phyloP scores from a whole-genome alignment of 768 basidiomycete genomes.

The Podaxis sp. region DNA sequence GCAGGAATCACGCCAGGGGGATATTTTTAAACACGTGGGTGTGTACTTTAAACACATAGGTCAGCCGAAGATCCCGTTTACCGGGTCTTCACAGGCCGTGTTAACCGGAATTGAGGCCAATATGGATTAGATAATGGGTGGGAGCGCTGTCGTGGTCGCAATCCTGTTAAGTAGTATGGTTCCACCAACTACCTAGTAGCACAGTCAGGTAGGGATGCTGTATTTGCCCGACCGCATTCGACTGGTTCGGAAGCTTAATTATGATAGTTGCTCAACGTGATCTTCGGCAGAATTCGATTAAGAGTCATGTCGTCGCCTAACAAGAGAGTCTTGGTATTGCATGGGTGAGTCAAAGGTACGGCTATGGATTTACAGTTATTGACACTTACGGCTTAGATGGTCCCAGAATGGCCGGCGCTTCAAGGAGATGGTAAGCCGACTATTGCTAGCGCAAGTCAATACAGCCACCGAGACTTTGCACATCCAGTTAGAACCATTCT shows the following conservation, averaged over 20 bases:
- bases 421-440: conserved; percentile 2
- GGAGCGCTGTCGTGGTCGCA: neutral
- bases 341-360: conserved; percentile 6
- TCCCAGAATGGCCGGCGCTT: conserved; percentile 8
- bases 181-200: neutral
- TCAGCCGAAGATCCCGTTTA: neutral
- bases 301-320: neutral
- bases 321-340: conserved; percentile 12
- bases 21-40: neutral
- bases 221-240: neutral
- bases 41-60: neutral
- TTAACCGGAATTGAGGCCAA: neutral
- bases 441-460: neutral
- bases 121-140: neutral
- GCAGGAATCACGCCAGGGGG: too few relatives aligned
- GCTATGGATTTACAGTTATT: neutral
- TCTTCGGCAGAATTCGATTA: too few relatives aligned
- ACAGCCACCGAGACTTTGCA: neutral
- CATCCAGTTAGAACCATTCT: conserved; percentile 10
- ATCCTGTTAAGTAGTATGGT: neutral
- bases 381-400: neutral
- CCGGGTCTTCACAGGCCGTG: neutral
- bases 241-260: neutral
- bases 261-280: neutral
- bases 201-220: neutral